Conservation (phyloP, 371 early-diverging fungal species). For the Blakeslea trispora region DNA sequence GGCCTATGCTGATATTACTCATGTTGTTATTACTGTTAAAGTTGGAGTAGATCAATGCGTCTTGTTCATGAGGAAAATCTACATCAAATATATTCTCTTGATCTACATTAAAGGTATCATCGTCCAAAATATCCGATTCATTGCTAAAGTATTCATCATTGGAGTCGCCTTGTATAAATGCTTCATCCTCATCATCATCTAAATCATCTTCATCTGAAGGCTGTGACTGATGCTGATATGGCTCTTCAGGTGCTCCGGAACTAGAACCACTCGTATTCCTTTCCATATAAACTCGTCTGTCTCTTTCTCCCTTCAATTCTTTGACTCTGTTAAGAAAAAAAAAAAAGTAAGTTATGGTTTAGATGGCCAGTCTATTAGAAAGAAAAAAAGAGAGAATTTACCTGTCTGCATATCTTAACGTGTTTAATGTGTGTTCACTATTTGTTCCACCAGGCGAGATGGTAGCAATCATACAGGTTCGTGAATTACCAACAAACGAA, state of each 20-base stretch:
- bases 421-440: conserved; percentile 98
- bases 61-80: conserved; percentile 52
- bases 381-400: no score
- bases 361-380: no score
- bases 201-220: conserved; percentile 17
- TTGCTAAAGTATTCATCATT: conserved; percentile 30
- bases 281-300: conserved; percentile 29
- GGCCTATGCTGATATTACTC: conserved; percentile 1
- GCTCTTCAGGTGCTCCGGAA: conserved; percentile 5
- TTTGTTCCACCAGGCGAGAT: conserved; percentile 91
- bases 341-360: no score
- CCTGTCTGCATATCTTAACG: conserved; percentile 97
- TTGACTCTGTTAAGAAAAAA: no score
- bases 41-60: conserved; percentile 29
- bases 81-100: conserved; percentile 48
- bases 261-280: conserved; percentile 8
- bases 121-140: conserved; percentile 44
- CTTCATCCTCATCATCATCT: conserved; percentile 26
- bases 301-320: conserved; percentile 76
- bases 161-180: conserved; percentile 27
- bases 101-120: conserved; percentile 49
- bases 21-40: conserved; percentile 6
- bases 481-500: conserved; percentile 96
- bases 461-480: conserved; percentile 98
- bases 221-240: conserved; percentile 27